Percentiles rank a stretch among this genome's conserved stretches.
Conservation (phyloP, 1,139 yeast genomes). For the Zygosaccharomyces sapae region DNA sequence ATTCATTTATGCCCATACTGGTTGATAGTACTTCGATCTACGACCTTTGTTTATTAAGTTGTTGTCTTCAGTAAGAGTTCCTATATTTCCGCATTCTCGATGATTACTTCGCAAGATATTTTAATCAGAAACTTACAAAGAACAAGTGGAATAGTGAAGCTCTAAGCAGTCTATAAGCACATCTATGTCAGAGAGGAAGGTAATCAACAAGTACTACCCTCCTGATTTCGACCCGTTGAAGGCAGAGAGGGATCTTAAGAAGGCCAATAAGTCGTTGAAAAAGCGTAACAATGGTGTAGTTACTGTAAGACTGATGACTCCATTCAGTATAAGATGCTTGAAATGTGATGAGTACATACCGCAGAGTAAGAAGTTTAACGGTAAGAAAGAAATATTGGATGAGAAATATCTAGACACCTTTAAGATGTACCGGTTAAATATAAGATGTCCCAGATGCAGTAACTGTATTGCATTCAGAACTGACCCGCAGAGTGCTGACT, state of each 20-base stretch:
- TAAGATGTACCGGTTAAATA: conserved; percentile 64
- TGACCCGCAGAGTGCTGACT: conserved; percentile 82
- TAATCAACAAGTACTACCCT: conserved; percentile 83
- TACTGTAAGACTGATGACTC: conserved; percentile 84
- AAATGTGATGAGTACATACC: conserved; percentile 83
- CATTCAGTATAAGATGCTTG: conserved; percentile 83
- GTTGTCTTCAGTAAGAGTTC: too few relatives aligned
- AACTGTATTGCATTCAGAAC: conserved; percentile 71
- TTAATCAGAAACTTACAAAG: too few relatives aligned
- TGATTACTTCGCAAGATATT: too few relatives aligned
- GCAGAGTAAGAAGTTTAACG: conserved; percentile 83
- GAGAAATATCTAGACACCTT: conserved; percentile 68
- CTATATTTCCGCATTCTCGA: too few relatives aligned
- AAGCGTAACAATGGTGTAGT: conserved; percentile 42
- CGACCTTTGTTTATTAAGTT: too few relatives aligned
- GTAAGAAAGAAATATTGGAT: conserved; percentile 68
- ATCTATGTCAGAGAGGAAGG: conserved; percentile 80
- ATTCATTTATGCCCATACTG: too few relatives aligned
- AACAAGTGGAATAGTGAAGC: background rate
- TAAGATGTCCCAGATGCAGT: conserved; percentile 82
- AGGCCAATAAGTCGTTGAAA: conserved; percentile 45
- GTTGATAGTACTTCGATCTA: too few relatives aligned
- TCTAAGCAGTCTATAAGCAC: background rate
- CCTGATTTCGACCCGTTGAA: conserved; percentile 85
- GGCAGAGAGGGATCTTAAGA: conserved; percentile 43